Evolutionary conservation across 768 basidiomycete genomes (phyloP).

Genomic region (Glaciozyma antarctica): DNA sequence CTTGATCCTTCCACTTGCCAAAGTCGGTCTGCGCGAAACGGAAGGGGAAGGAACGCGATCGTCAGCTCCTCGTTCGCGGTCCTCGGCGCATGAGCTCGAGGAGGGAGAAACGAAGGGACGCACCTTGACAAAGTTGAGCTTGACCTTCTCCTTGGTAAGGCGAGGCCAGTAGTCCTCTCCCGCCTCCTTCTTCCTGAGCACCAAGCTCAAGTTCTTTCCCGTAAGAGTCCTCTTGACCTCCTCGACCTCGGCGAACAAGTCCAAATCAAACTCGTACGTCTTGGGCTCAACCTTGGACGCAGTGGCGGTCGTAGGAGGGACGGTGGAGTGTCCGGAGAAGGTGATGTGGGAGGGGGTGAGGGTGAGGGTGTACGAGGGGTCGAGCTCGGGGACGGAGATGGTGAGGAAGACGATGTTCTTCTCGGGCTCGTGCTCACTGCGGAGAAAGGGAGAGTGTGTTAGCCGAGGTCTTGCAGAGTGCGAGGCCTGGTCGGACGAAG

Average conservation of each 20-base stretch:
- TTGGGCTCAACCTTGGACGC: conserved; percentile 46
- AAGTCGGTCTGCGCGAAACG: conserved; percentile 9
- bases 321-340: conserved; percentile 40
- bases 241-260: conserved; percentile 67
- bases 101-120: neutral
- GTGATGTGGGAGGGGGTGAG: conserved; percentile 39
- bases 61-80: neutral
- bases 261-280: conserved; percentile 64
- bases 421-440: conserved; percentile 39
- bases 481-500: neutral
- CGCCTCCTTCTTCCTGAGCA: conserved; percentile 70
- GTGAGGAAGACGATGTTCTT: conserved; percentile 32
- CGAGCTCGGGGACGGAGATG: conserved; percentile 28
- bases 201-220: conserved; percentile 56
- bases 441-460: neutral
- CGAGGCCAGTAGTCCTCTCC: conserved; percentile 82
- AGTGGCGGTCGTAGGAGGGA: conserved; percentile 31
- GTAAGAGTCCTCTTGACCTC: conserved; percentile 54
- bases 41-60: neutral
- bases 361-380: conserved; percentile 26
- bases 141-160: conserved; percentile 77
- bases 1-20: conserved; percentile 78
- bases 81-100: neutral
- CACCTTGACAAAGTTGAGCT: conserved; percentile 63
- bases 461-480: neutral